Evolutionary conservation across 805 yeast genomes (phyloP), one percentile per base, ranked within the genome.

Genomic region (Pichia scutulata): DNA sequence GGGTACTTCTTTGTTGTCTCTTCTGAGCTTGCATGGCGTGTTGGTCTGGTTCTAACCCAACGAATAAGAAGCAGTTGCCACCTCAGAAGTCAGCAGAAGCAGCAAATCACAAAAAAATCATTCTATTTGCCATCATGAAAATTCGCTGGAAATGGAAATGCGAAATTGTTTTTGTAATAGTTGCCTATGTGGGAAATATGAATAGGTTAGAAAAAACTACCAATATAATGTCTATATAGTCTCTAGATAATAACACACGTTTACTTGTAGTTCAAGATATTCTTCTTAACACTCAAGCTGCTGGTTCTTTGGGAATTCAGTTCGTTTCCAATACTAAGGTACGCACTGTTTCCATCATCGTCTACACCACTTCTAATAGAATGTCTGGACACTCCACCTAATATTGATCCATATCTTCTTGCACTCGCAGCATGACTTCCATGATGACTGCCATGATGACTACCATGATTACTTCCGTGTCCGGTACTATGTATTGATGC

Each of bases 401-500:
- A 33, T n/a, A 33, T 16, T 9, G 37, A 33, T 16, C 46, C 46
- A 14, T 37, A 43, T 26, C 51, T 26, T 33, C 37, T 33, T 12
- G 37, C 16, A 33, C 37, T 33, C 16, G 19, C 37, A 2, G 37
- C 19, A 33, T 33, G 18, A 23, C 41, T 39, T 4, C 46, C 43
- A 37, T 43, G 51, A 30, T 40, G 51, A n/a, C 44, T 43, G 5
- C 48, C 48, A 21, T 44, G 48, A 19, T 44, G 45, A 41, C 52
- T 42, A 8, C 41, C 42, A 36, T 43, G 47, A 16, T 33, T 28
- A 22, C 46, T 43, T 19, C 46, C 46, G n/a, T 43, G 42, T 33
- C 37, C 37, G 3, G 25, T 24, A 39, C 48, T 45, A 39, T 45
- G 42, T 9, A 45, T n/a, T 4, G 50, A 47, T 9, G 41, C 22